phyloP scores from a whole-genome alignment of 352 stramenopile genomes.

The Globisporangium lucens region DNA sequence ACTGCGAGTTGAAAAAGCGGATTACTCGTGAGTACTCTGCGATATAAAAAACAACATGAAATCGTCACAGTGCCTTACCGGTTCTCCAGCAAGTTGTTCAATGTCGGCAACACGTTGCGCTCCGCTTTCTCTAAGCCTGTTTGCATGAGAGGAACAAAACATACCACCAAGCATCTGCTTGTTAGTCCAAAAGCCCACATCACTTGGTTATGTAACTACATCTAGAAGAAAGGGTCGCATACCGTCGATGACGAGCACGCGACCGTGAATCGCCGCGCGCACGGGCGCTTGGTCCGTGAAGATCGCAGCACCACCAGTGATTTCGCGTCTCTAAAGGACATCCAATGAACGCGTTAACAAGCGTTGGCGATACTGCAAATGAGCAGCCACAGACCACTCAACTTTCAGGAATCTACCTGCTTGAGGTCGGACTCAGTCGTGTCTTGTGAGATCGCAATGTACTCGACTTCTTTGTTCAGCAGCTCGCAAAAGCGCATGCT shows the following conservation, averaged over 20 bases:
- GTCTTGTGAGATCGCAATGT: slow-evolving; percentile 92
- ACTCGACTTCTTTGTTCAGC: slow-evolving; percentile 83
- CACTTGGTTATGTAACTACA: background rate
- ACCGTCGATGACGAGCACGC: slow-evolving; percentile 94
- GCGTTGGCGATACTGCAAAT: background rate
- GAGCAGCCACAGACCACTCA: background rate
- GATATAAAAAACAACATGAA: background rate
- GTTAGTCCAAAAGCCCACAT: background rate
- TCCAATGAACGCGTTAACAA: background rate
- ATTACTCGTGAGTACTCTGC: background rate
- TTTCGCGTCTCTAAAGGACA: slow-evolving; percentile 51
- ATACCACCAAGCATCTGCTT: background rate
- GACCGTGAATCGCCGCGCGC: slow-evolving; percentile 90
- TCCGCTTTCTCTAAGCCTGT: slow-evolving; percentile 92
- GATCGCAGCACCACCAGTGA: slow-evolving; percentile 60
- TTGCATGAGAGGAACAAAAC: background rate
- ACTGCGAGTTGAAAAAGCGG: slow-evolving; percentile 16
- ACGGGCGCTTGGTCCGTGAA: slow-evolving; percentile 93
- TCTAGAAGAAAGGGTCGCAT: background rate
- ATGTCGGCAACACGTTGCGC: slow-evolving; percentile 95
- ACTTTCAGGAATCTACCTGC: slow-evolving; percentile 35
- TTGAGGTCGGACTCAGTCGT: slow-evolving; percentile 93
- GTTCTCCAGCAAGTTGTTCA: slow-evolving; percentile 98
- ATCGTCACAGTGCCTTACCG: slow-evolving; percentile 26
- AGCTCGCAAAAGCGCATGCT: slow-evolving; percentile 87